Evolutionary conservation across 371 early-diverging fungal genomes (phyloP).

Genomic region (Mucor saturninus): DNA sequence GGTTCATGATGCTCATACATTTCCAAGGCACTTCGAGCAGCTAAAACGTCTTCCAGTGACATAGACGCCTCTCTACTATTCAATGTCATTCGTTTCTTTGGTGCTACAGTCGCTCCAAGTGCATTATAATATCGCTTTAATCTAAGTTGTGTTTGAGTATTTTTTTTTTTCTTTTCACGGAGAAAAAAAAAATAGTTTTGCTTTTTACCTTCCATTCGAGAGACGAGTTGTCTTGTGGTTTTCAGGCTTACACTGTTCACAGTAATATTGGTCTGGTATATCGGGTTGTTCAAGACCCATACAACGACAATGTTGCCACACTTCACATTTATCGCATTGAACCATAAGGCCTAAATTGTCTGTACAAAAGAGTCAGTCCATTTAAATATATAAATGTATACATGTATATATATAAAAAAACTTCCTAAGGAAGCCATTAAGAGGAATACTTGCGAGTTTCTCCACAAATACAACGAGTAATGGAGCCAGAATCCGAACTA

Average conservation of each 20-base stretch:
- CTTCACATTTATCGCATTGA: slow-evolving; percentile 86
- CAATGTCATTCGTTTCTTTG: slow-evolving; percentile 64
- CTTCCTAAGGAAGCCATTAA: background rate
- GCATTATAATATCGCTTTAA: slow-evolving; percentile 26
- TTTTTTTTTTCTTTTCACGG: too few relatives aligned
- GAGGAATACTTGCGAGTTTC: slow-evolving; percentile 58
- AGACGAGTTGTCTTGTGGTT: slow-evolving; percentile 21
- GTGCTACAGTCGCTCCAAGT: slow-evolving; percentile 24
- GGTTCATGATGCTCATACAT: slow-evolving; percentile 17
- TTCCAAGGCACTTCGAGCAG: slow-evolving; percentile 45
- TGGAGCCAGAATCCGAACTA: slow-evolving; percentile 62
- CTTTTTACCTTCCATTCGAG: slow-evolving; percentile 33
- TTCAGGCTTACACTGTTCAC: slow-evolving; percentile 73
- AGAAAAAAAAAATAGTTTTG: slow-evolving; percentile 1
- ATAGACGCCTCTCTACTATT: slow-evolving; percentile 64
- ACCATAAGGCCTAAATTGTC: slow-evolving; percentile 78
- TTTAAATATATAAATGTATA: background rate
- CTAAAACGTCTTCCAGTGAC: slow-evolving; percentile 58
- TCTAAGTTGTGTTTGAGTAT: slow-evolving; percentile 5
- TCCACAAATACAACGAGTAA: slow-evolving; percentile 79
- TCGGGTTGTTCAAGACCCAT: slow-evolving; percentile 75
- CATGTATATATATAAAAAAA: background rate
- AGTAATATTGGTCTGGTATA: slow-evolving; percentile 83
- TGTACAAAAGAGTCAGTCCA: slow-evolving; percentile 5
- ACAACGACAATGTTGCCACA: slow-evolving; percentile 90